Percentiles rank a stretch among this genome's conserved stretches.
Conservation (phyloP, 2,329 filamentous ascomycete species). For the Colletotrichum endophyticum region DNA sequence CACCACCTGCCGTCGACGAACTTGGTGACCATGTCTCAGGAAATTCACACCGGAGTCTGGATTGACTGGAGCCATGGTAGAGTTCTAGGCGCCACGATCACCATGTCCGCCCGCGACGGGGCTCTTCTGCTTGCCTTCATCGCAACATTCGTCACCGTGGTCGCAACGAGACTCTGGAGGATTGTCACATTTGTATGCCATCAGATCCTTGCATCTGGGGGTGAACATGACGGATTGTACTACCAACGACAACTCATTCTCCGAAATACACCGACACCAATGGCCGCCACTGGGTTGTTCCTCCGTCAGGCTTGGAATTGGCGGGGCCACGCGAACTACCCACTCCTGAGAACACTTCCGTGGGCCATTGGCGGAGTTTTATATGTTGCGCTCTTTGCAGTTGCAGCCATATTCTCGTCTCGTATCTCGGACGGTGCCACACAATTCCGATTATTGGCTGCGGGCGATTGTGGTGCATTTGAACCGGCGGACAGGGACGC, state of each 20-base stretch:
- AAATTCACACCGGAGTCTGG: not conserved
- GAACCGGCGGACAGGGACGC: not conserved
- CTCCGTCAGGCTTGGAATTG: not conserved
- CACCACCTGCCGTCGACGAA: not conserved
- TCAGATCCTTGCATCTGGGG: not conserved
- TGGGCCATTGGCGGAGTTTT: not conserved
- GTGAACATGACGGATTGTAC: not conserved
- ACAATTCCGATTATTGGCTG: not conserved
- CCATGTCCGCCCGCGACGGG: not conserved
- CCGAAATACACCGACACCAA: not conserved
- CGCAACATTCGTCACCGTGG: not conserved
- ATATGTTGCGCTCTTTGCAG: not conserved
- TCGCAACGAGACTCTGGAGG: not conserved
- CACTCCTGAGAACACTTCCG: not conserved
- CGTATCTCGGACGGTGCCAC: not conserved
- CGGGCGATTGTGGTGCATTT: not conserved
- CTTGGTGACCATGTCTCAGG: not conserved
- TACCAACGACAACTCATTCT: not conserved
- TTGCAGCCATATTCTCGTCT: constrained; percentile 7
- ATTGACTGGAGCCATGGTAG: not conserved
- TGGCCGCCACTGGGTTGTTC: not conserved
- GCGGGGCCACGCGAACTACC: not conserved
- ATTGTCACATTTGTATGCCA: not conserved
- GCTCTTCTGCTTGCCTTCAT: not conserved
- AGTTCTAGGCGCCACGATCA: not conserved